These are phyloP conservation scores for Trifolium repens DNA, from an alignment of 306 rosid genomes.

Conservation along the genomic window DNA sequence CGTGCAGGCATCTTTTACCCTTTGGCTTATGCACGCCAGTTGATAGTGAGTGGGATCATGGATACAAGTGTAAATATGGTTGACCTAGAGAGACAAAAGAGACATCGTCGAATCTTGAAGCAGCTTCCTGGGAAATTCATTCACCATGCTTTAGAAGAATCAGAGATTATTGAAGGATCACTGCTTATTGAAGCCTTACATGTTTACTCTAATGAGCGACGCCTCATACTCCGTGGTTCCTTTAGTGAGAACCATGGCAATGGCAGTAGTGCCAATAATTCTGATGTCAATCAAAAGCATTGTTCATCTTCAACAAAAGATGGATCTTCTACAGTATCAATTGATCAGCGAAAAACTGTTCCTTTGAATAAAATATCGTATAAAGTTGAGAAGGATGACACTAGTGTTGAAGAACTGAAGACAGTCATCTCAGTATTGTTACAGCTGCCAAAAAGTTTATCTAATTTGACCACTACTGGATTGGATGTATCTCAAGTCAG, in stretches of 20 bases:
- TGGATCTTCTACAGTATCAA: slow-evolving; percentile 50
- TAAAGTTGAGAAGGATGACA: slow-evolving; percentile 52
- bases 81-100: slow-evolving; percentile 68
- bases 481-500: slow-evolving; percentile 66
- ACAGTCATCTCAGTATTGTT: slow-evolving; percentile 65
- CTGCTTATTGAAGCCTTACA: slow-evolving; percentile 65
- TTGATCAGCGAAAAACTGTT: slow-evolving; percentile 58
- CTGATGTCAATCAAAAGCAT: slow-evolving; percentile 46
- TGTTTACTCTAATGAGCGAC: slow-evolving; percentile 76
- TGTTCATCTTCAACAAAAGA: slow-evolving; percentile 52
- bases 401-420: slow-evolving; percentile 70
- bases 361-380: slow-evolving; percentile 41
- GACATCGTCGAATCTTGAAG: slow-evolving; percentile 74
- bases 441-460: slow-evolving; percentile 62
- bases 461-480: slow-evolving; percentile 50
- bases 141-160: slow-evolving; percentile 68
- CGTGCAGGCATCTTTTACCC: slow-evolving; percentile 83
- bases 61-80: slow-evolving; percentile 59
- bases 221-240: slow-evolving; percentile 65
- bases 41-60: slow-evolving; percentile 90
- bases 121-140: slow-evolving; percentile 69
- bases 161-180: slow-evolving; percentile 65
- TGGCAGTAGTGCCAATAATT: slow-evolving; percentile 30
- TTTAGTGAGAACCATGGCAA: slow-evolving; percentile 45
- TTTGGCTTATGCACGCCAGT: slow-evolving; percentile 89